Base-by-base conservation (phyloP, 352 stramenopile species). In the Phytopythium sindhum region DNA sequence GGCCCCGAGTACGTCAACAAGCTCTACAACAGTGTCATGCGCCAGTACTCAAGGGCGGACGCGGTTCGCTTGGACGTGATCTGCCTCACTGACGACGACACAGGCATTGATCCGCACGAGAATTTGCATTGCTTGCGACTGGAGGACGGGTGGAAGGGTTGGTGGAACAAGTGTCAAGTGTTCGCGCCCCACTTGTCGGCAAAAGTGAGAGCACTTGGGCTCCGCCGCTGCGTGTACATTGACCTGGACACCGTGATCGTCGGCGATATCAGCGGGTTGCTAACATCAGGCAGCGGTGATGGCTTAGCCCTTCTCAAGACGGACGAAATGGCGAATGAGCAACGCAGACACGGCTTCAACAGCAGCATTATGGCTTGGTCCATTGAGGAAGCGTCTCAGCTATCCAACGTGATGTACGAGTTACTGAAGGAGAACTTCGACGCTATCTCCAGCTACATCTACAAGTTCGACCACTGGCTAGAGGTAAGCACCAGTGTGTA, bases 401-500 rank as follows among this genome's bases (percentile, higher is more conserved):
- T 75, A 55, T 23, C 29, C 1, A 41, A 56, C 4, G 19, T 23
- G 23, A 23, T 90, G 12, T 82, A 87, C 54, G 57, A 67, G 41
- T 66, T 84, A 12, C 52, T 95, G 15, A 42, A 66, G 1, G 51
- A 63, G 5, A 63, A 89, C 53, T 88, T 86, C 23, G 33, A 28
- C 0, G 31, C 35, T 15, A 57, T 93, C 42, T 69, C 14, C 35
- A 69, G 65, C 35, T 82, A 78, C 53, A 90, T 96, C 56, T 93
- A 96, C 76, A 92, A 93, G 66, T 87, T 96, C 57, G 88, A 96
- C 57, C 88, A 96, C 58, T 96, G 84, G 87, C 72, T 95, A 23
- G 87, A 96, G 77, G 73, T 83, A 26, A 35, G 48, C 29, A 6
- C 44, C 15, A 24, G 17, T 14, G 2, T 39, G 7, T 26, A 11